These are phyloP conservation scores for Lyophyllum semitale DNA, from an alignment of 768 basidiomycete genomes.

Conservation along the genomic window DNA sequence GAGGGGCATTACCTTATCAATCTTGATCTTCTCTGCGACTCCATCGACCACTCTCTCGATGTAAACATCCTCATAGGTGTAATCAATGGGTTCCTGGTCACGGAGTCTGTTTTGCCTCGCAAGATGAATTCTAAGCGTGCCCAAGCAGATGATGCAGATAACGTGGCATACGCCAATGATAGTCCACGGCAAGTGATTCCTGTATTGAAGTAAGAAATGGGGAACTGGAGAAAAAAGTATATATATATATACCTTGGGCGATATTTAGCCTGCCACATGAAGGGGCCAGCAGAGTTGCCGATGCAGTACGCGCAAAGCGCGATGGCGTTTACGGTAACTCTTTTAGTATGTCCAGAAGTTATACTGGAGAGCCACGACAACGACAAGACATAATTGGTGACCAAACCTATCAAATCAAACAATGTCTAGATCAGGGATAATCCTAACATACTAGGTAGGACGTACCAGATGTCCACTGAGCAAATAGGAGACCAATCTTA, in stretches of 20 bases:
- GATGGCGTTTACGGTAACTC: slow-evolving; percentile 70
- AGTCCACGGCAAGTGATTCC: slow-evolving; percentile 77
- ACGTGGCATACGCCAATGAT: slow-evolving; percentile 70
- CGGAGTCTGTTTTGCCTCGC: slow-evolving; percentile 63
- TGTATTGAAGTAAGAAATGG: slow-evolving; percentile 20
- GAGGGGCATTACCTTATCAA: slow-evolving; percentile 59
- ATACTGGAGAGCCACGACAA: slow-evolving; percentile 67
- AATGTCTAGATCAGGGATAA: too few species aligned
- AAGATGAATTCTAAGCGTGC: slow-evolving; percentile 53
- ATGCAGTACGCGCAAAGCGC: slow-evolving; percentile 70
- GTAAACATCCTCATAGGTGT: slow-evolving; percentile 62
- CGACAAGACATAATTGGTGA: slow-evolving; percentile 53
- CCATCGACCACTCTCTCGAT: slow-evolving; percentile 60
- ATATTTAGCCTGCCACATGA: slow-evolving; percentile 76
- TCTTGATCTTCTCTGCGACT: slow-evolving; percentile 50
- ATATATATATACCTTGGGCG: slow-evolving; percentile 52
- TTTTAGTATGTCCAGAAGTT: slow-evolving; percentile 74
- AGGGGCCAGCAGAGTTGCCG: slow-evolving; percentile 67
- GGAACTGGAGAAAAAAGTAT: not conserved
- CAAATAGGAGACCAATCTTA: slow-evolving; percentile 65
- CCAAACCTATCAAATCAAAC: slow-evolving; percentile 18
- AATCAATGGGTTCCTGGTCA: slow-evolving; percentile 54
- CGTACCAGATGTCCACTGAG: slow-evolving; percentile 53
- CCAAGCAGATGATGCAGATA: slow-evolving; percentile 41
- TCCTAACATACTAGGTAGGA: too few species aligned